These are phyloP conservation scores for Podospora fimiseda DNA, from an alignment of 495 filamentous ascomycete genomes.

Conservation along the genomic window DNA sequence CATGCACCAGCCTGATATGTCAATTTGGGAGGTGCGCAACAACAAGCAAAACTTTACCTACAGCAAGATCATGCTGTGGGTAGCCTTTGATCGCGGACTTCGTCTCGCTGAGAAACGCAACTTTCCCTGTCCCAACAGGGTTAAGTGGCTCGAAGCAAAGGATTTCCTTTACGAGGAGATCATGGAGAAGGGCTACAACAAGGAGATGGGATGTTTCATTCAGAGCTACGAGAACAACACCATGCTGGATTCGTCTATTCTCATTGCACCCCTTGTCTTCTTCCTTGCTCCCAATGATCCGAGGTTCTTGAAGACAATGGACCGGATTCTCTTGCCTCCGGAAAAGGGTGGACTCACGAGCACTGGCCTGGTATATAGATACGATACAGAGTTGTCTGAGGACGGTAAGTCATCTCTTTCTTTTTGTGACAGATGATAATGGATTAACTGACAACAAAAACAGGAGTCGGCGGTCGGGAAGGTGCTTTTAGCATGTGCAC, in stretches of 20 bases:
- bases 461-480: conserved; percentile 66
- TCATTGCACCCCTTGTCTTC: conserved; percentile 69
- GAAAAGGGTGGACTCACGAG: conserved; percentile 68
- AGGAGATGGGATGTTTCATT: conserved; percentile 56
- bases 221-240: conserved; percentile 66
- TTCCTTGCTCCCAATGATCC: conserved; percentile 70
- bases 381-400: conserved; percentile 57
- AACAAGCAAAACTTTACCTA: conserved; percentile 67
- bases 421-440: neutral
- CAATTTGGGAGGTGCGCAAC: conserved; percentile 71
- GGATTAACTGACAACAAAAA: neutral
- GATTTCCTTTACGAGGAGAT: conserved; percentile 66
- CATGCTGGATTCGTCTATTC: conserved; percentile 60
- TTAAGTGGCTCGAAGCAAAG: conserved; percentile 53
- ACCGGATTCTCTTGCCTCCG: conserved; percentile 57
- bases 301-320: conserved; percentile 61
- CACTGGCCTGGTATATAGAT: conserved; percentile 64
- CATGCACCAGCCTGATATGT: conserved; percentile 59
- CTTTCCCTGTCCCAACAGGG: conserved; percentile 61
- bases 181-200: conserved; percentile 63
- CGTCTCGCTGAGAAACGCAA: conserved; percentile 63
- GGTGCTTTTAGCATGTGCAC: conserved; percentile 76
- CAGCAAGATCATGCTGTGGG: conserved; percentile 71
- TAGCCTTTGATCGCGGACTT: conserved; percentile 64
- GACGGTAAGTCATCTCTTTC: conserved; percentile 49